These are phyloP conservation scores for Diaporthe vexans DNA, from an alignment of 2,329 filamentous ascomycete genomes.

Conservation along the genomic window DNA sequence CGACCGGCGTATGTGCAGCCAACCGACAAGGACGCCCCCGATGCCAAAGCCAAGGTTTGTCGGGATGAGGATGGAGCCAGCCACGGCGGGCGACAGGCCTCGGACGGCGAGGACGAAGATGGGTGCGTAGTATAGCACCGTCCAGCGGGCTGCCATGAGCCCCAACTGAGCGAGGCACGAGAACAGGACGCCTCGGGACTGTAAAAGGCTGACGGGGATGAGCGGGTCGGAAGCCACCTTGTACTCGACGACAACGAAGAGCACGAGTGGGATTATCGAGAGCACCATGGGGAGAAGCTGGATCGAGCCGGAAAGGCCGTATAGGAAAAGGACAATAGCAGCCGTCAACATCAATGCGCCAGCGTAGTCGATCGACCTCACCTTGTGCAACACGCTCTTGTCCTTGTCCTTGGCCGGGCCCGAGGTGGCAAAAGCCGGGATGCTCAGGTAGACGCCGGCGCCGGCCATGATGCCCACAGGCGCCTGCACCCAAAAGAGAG, in stretches of 20 bases:
- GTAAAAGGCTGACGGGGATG: conserved; percentile 79
- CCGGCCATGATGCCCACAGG: conserved; percentile 75
- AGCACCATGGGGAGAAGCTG: conserved; percentile 70
- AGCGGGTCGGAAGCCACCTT: conserved; percentile 77
- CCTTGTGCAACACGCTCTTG: conserved; percentile 63
- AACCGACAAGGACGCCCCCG: conserved; percentile 81
- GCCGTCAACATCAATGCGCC: conserved; percentile 76
- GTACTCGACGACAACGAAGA: conserved; percentile 75
- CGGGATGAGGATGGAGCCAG: conserved; percentile 83
- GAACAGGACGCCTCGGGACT: conserved; percentile 77
- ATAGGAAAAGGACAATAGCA: conserved; percentile 80
- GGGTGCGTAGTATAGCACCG: conserved; percentile 84
- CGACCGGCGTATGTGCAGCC: conserved; percentile 79
- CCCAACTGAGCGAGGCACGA: conserved; percentile 82
- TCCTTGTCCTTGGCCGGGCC: conserved; percentile 55
- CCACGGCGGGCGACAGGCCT: conserved; percentile 76
- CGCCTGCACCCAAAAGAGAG: conserved; percentile 80
- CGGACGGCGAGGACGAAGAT: conserved; percentile 84
- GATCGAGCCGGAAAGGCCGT: conserved; percentile 75
- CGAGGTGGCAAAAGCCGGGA: conserved; percentile 64
- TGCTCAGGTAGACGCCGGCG: conserved; percentile 72
- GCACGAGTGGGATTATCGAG: conserved; percentile 64
- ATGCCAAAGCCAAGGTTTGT: conserved; percentile 85
- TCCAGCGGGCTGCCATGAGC: conserved; percentile 86
- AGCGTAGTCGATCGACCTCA: conserved; percentile 80